Percentiles rank a stretch among this genome's conserved stretches.
These are phyloP conservation scores for Pythium rhizo-oryzae DNA, from an alignment of 352 stramenopile genomes.

Conservation along the genomic window DNA sequence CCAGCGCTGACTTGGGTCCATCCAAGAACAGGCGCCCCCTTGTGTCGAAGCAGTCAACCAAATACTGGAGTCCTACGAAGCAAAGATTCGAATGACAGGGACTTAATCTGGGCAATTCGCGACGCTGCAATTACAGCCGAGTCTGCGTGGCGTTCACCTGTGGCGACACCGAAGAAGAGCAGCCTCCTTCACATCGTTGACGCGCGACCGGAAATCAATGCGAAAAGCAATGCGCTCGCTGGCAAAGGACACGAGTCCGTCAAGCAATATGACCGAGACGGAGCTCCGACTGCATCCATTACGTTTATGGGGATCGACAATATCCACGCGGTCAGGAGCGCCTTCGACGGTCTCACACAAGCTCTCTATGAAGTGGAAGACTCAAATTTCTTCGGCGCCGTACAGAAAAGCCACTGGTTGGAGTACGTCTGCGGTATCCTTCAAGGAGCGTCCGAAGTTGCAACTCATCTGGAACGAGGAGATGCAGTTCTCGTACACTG, in stretches of 20 bases:
- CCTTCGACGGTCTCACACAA: slow-evolving; percentile 66
- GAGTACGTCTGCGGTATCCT: slow-evolving; percentile 84
- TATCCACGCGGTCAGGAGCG: slow-evolving; percentile 84
- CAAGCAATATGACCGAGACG: slow-evolving; percentile 84
- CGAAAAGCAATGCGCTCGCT: slow-evolving; percentile 87
- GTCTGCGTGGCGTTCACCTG: slow-evolving; percentile 31
- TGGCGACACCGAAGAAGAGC: slow-evolving; percentile 61
- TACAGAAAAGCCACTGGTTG: slow-evolving; percentile 85
- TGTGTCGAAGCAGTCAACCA: slow-evolving; percentile 95
- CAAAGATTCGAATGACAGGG: slow-evolving; percentile 91
- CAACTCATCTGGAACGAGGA: slow-evolving; percentile 71
- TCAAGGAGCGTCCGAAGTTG: slow-evolving; percentile 72
- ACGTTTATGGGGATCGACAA: slow-evolving; percentile 91
- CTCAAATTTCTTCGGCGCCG: slow-evolving; percentile 83
- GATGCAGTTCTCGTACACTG: slow-evolving; percentile 84
- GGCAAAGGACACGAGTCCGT: slow-evolving; percentile 92
- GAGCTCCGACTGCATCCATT: slow-evolving; percentile 68
- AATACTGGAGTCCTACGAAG: slow-evolving; percentile 95
- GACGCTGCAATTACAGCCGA: slow-evolving; percentile 72
- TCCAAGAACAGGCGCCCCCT: slow-evolving; percentile 83
- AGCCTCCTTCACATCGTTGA: slow-evolving; percentile 89
- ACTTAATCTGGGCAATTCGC: slow-evolving; percentile 84
- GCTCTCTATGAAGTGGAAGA: slow-evolving; percentile 86
- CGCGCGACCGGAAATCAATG: slow-evolving; percentile 88
- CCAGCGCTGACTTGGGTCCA: slow-evolving; percentile 92